Base-by-base conservation (phyloP, 2,329 filamentous ascomycete genomes). In the Alternaria arborescens region DNA sequence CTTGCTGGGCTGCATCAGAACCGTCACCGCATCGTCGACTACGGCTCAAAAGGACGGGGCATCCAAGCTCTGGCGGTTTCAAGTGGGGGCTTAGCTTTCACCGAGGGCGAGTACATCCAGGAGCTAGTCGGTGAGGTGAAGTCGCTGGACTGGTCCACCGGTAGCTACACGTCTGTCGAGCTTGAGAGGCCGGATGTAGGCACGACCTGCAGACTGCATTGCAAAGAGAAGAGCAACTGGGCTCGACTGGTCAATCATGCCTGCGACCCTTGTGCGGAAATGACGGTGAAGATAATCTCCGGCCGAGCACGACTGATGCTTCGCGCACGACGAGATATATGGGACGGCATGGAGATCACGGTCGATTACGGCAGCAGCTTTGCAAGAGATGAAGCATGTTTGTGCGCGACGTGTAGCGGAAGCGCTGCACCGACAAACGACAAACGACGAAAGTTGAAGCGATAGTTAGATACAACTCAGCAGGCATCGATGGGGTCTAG, bases 71-170 rank as follows among this genome's bases (percentile, higher is more conserved):
- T 7, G 14, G 48, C 5, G 18, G 16, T 22, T 30, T n/a, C 20
- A 20, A 42, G 30, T 58, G 12, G 47, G 32, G 24, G 41, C 47
- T 52, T 58, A 18, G 55, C 47, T 14, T 58, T 52, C 12, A 47
- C 26, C 24, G 14, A 47, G 18, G 41, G 55, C 32, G 24, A 58
- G 2, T 52, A 58, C n/a, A 52, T 52, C 24, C 18, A 58, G 32
- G 32, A 52, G 48, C 42, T 58, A 18, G 47, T 58, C 11, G 22
- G 48, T 58, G 18, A 58, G 47, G 40, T 58, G 1, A 58, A 58
- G n/a, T 48, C 16, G 22, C 55, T 58, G 18, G 55, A 36, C 41
- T 55, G 14, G 41, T 16, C 52, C 8, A 47, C 12, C 2, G 8
- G 26, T 14, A 11, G 24, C 30, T 55, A 55, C 6, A 55, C 10